Evolutionary conservation across 805 yeast species (phyloP).

Genomic region (Lipomyces yamadae): DNA sequence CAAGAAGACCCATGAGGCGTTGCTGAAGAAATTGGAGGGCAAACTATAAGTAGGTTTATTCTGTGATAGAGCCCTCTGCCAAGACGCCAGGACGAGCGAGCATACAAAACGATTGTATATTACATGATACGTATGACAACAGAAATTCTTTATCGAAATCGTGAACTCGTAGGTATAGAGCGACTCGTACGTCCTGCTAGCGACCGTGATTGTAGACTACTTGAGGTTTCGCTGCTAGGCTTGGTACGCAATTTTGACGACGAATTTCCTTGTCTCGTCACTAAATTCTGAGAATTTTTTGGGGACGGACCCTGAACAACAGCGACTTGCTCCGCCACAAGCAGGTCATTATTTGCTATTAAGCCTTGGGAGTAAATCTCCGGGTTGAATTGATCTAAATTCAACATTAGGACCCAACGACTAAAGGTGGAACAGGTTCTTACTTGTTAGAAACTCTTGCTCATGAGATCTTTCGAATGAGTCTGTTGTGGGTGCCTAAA

Average conservation of each 20-base stretch:
- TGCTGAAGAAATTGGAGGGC: constrained; percentile 50
- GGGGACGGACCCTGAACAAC: neutral
- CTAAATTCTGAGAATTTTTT: neutral
- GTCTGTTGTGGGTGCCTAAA: constrained; percentile 33
- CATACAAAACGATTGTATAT: neutral
- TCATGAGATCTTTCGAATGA: constrained; percentile 25
- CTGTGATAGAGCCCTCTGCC: neutral
- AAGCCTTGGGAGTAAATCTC: neutral
- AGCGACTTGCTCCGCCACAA: neutral
- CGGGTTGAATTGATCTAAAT: neutral
- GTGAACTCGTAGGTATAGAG: constrained; percentile 23
- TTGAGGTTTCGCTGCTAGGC: neutral
- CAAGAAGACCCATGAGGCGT: constrained; percentile 66
- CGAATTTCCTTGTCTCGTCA: neutral
- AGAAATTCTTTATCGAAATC: constrained; percentile 3
- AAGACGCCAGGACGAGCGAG: no score
- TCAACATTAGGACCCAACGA: neutral
- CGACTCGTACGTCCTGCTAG: constrained; percentile 10
- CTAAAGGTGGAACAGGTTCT: neutral
- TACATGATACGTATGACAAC: neutral
- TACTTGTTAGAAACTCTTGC: constrained; percentile 21
- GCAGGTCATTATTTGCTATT: neutral
- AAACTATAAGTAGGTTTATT: neutral
- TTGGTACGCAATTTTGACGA: neutral
- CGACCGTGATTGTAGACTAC: neutral